phyloP scores from a whole-genome alignment of 257 asterid species.

The Primulina huaijiensis region DNA sequence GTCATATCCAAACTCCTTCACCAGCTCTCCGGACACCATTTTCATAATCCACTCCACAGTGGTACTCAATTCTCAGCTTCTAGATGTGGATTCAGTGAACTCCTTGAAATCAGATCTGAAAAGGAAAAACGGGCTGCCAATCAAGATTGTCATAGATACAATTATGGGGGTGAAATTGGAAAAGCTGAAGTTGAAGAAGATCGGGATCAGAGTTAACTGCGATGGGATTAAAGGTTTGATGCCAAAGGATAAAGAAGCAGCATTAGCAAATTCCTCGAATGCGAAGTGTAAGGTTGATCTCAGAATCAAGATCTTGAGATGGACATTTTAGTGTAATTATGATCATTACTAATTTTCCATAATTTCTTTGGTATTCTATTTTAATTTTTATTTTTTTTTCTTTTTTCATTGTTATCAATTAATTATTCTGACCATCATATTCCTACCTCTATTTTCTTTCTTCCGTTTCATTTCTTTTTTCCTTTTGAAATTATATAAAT shows the following conservation, averaged over 20 bases:
- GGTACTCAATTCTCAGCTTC: background rate
- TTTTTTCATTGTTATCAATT: no score
- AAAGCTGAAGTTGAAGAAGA: background rate
- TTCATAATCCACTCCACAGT: slow-evolving; percentile 21
- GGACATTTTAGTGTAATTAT: slow-evolving; percentile 44
- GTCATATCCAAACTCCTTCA: slow-evolving; percentile 20
- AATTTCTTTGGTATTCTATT: no score
- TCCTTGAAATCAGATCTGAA: slow-evolving; percentile 25
- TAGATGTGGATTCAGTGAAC: slow-evolving; percentile 22
- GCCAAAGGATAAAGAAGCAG: background rate
- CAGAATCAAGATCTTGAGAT: slow-evolving; percentile 80
- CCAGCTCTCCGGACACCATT: slow-evolving; percentile 11
- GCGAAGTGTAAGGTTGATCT: slow-evolving; percentile 84
- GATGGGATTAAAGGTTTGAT: background rate
- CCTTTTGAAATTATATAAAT: background rate
- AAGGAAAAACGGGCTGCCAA: slow-evolving; percentile 23
- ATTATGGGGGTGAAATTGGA: slow-evolving; percentile 5
- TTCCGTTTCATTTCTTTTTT: no score
- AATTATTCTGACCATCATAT: background rate
- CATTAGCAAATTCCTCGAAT: slow-evolving; percentile 12
- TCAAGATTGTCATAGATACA: slow-evolving; percentile 32
- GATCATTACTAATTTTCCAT: background rate
- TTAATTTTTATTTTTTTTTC: no score
- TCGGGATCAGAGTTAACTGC: background rate
- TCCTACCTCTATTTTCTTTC: no score